A percentile compares a stretch with the other conserved stretches of the same genome.
These are phyloP conservation scores for Aureobasidium leucospermi DNA, from an alignment of 2,329 filamentous ascomycete species.

Conservation along the genomic window DNA sequence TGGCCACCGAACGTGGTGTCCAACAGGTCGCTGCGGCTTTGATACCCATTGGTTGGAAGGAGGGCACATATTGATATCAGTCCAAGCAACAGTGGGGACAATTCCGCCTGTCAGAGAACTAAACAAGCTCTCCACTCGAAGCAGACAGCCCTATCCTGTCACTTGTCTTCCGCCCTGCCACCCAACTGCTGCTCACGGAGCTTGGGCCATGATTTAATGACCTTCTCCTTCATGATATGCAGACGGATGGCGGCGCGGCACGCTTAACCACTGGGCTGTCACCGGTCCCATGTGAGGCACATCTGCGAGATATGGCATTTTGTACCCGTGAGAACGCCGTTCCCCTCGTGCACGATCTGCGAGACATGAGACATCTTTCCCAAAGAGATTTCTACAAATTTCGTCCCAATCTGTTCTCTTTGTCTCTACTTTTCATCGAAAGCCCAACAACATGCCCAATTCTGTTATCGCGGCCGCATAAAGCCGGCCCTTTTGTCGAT, in stretches of 20 bases:
- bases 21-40: slow-evolving; percentile 79
- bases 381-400: not conserved
- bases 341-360: not conserved
- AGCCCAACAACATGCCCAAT: not conserved
- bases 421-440: not conserved
- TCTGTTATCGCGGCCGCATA: not conserved
- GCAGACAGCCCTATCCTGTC: not conserved
- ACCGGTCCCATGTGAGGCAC: not conserved
- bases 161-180: not conserved
- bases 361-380: slow-evolving; percentile 1
- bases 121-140: not conserved
- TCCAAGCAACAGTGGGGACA: not conserved
- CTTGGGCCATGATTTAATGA: not conserved
- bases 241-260: slow-evolving; percentile 9
- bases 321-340: slow-evolving; percentile 7
- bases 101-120: not conserved
- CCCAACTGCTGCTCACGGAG: not conserved
- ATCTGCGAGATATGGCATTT: not conserved
- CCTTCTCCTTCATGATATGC: not conserved
- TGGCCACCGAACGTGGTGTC: slow-evolving; percentile 89
- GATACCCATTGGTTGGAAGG: slow-evolving; percentile 77
- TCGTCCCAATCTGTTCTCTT: not conserved
- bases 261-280: slow-evolving; percentile 7
- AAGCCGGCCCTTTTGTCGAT: not conserved
- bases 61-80: slow-evolving; percentile 30